Percentiles rank a stretch among this genome's conserved stretches.
Conservation (phyloP, 1,139 yeast genomes). For the Blastobotrys apis region DNA sequence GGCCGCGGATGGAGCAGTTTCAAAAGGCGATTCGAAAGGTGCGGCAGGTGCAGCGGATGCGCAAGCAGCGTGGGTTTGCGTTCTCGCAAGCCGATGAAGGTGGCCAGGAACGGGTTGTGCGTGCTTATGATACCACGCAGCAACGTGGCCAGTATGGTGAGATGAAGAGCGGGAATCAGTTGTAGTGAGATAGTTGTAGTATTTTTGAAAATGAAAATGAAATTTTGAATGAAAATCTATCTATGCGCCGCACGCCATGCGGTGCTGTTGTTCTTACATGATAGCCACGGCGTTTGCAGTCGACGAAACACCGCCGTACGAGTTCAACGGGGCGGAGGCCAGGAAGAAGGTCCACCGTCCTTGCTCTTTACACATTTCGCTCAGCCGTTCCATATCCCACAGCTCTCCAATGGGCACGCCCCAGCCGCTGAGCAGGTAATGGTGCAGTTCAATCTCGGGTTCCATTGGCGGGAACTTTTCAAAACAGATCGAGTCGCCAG, state of each 20-base stretch:
- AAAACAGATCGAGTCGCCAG: slow-evolving; percentile 29
- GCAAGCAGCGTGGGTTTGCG: slow-evolving; percentile 97
- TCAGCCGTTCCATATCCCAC: slow-evolving; percentile 22
- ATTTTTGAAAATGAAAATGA: neutral
- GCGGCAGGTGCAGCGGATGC: slow-evolving; percentile 96
- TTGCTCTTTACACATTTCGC: slow-evolving; percentile 21
- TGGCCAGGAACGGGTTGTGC: slow-evolving; percentile 84
- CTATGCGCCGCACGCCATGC: neutral
- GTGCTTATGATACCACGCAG: slow-evolving; percentile 90
- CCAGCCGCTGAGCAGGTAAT: slow-evolving; percentile 21
- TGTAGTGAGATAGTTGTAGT: slow-evolving; percentile 1
- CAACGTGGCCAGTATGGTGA: slow-evolving; percentile 53
- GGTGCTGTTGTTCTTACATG: slow-evolving; percentile 7
- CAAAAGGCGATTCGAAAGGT: slow-evolving; percentile 96
- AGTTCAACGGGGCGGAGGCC: slow-evolving; percentile 17
- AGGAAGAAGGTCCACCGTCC: slow-evolving; percentile 19
- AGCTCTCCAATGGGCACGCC: slow-evolving; percentile 19
- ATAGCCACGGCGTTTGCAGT: slow-evolving; percentile 14
- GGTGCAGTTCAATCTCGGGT: slow-evolving; percentile 41
- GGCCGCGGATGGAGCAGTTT: slow-evolving; percentile 95
- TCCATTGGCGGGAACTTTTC: slow-evolving; percentile 46
- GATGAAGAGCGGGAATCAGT: slow-evolving; percentile 30
- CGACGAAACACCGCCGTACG: slow-evolving; percentile 13
- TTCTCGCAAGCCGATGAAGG: slow-evolving; percentile 95
- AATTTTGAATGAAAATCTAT: neutral